Evolutionary conservation across 768 basidiomycete species (phyloP).

Genomic region (Lentinula sp.): DNA sequence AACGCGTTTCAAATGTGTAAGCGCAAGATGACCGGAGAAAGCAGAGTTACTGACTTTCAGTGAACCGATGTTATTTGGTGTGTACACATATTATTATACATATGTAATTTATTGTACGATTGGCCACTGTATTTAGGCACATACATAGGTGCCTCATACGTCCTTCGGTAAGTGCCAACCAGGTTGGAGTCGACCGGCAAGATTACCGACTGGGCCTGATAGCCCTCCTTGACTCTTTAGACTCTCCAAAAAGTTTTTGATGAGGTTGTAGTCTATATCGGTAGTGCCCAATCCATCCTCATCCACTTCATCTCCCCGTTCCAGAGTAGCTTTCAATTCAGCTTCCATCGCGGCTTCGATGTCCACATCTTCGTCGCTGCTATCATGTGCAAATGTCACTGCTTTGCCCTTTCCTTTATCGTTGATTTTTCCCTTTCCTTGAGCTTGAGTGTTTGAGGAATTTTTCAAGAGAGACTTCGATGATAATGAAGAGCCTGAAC

Average conservation of each 20-base stretch:
- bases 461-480: constrained; percentile 5
- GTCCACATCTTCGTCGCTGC: constrained; percentile 48
- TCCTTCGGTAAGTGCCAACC: constrained; percentile 75
- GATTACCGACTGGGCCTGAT: constrained; percentile 86
- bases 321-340: constrained; percentile 66
- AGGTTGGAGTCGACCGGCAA: constrained; percentile 79
- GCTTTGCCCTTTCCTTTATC: constrained; percentile 44
- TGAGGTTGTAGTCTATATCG: constrained; percentile 78
- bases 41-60: constrained; percentile 5
- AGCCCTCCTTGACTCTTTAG: constrained; percentile 89
- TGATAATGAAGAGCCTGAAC: constrained; percentile 24
- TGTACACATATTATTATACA: too few relatives aligned
- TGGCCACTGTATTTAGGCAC: too few relatives aligned
- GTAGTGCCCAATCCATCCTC: constrained; percentile 43
- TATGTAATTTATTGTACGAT: too few relatives aligned
- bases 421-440: constrained; percentile 9
- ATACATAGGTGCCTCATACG: constrained; percentile 18
- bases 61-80: too few relatives aligned
- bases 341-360: constrained; percentile 88
- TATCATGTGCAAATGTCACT: constrained; percentile 19
- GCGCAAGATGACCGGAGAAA: constrained; percentile 18
- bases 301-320: constrained; percentile 43
- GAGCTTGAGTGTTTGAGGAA: constrained; percentile 3
- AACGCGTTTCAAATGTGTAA: too few relatives aligned
- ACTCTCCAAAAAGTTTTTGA: constrained; percentile 96